Evolutionary conservation across 495 filamentous ascomycete species (phyloP), one percentile per base, ranked within the genome.

Genomic region (Trichocladium uniseriatum): DNA sequence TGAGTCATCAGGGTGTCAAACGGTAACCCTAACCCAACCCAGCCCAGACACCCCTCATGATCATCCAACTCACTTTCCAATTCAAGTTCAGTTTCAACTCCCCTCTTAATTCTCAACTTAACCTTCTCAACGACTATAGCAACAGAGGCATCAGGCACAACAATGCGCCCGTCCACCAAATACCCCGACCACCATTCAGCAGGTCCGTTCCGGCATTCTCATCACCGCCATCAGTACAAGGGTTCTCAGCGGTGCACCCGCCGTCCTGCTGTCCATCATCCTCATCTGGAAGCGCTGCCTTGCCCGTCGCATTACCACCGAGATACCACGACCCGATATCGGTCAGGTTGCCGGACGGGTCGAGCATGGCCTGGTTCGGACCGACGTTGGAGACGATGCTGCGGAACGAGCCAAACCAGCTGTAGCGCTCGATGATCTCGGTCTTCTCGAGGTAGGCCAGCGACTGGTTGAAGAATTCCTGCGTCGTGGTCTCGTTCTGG

Each of bases 361-460:
- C 69, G 41, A 82, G 53, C 67, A 82, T 75, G 6, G 79, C 75
- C 9, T 59, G 65, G 43, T 78, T 78, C 2, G 75, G 70, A 0
- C 79, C 79, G 6, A 84, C 73, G 47, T 82, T 83, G 27, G 69
- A 74, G 27, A 71, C 72, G 29, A 67, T 65, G 36, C 67, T 72
- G 9, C 80, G 68, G 60, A 83, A 84, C 29, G 75, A 58, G 32
- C 81, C 81, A 53, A 86, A 86, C 67, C 79, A 84, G 15, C 76
- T 74, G 52, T 85, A 85, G 28, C 68, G 70, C 36, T 65, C 69
- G 5, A 82, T 65, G 32, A 64, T 73, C 37, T 66, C 60, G 32
- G 69, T 46, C 7, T 61, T 57, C 49, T 83, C 80, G 24, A 83
- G 67, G 48, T 71, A 81, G 27, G 68, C 57, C 3, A 67, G 53